Conservation (phyloP, 2,329 filamentous ascomycete species). For the Neopestalotiopsis sp. region DNA sequence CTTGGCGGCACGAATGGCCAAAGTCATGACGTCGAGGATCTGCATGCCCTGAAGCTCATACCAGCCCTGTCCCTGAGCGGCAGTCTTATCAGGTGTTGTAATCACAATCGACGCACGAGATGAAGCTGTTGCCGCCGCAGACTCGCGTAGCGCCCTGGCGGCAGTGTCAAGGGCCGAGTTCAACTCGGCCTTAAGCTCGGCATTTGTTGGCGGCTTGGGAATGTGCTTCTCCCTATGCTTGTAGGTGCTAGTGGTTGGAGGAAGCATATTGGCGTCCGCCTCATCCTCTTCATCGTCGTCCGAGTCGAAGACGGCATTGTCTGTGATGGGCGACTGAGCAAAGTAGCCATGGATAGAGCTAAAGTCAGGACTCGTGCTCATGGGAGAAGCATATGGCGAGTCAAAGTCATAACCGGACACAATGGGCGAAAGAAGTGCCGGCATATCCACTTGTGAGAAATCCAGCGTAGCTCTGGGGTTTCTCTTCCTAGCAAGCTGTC, state of each 20-base stretch:
- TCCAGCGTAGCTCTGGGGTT: conserved; percentile 64
- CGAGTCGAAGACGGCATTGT: conserved; percentile 52
- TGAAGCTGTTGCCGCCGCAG: conserved; percentile 37
- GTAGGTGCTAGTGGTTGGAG: conserved; percentile 97
- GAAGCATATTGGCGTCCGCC: conserved; percentile 79
- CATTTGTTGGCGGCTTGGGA: conserved; percentile 81
- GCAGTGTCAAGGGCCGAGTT: conserved; percentile 45
- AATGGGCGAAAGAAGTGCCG: conserved; percentile 44
- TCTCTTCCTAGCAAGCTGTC: conserved; percentile 77
- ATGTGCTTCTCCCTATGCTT: conserved; percentile 82
- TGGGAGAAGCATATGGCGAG: conserved; percentile 61
- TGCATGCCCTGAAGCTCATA: conserved; percentile 90
- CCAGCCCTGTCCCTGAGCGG: conserved; percentile 65
- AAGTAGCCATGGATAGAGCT: conserved; percentile 43
- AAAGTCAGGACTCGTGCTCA: conserved; percentile 63
- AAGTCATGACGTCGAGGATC: conserved; percentile 87
- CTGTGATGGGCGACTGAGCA: conserved; percentile 54
- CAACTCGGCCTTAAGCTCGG: conserved; percentile 71
- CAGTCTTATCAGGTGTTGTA: conserved; percentile 26
- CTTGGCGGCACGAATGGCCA: conserved; percentile 95
- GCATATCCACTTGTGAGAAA: conserved; percentile 56
- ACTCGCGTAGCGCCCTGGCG: conserved; percentile 70
- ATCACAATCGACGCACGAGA: conserved; percentile 21
- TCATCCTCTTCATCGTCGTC: conserved; percentile 67
- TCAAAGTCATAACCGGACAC: conserved; percentile 56